Conservation (phyloP, 2,329 filamentous ascomycete genomes). For the Fusarium falciforme region DNA sequence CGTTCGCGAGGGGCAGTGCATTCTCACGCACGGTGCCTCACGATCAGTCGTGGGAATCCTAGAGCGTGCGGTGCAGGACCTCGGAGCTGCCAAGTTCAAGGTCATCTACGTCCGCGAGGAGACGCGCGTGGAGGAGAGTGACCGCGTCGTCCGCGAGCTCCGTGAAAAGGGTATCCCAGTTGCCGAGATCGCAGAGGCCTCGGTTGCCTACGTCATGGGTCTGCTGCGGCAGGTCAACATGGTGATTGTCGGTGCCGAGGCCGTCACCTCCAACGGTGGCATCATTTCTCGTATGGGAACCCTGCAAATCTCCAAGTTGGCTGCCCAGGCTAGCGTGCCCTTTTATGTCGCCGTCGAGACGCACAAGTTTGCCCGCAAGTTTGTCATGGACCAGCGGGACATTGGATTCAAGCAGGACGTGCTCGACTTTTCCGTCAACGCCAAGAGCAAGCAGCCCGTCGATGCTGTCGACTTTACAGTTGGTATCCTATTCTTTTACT, state of each 20-base stretch:
- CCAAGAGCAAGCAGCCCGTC: conserved; percentile 56
- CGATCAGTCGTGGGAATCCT: conserved; percentile 85
- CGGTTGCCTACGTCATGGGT: conserved; percentile 82
- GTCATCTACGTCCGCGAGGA: conserved; percentile 83
- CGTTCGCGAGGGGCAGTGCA: conserved; percentile 79
- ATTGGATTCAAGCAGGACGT: conserved; percentile 82
- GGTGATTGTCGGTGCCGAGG: conserved; percentile 79
- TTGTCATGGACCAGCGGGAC: conserved; percentile 84
- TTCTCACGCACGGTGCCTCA: conserved; percentile 92
- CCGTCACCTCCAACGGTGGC: conserved; percentile 93
- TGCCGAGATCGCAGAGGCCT: conserved; percentile 66
- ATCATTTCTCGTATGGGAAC: conserved; percentile 89
- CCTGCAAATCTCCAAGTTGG: conserved; percentile 87
- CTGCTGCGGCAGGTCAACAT: conserved; percentile 69
- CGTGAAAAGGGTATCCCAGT: conserved; percentile 83
- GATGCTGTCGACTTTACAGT: conserved; percentile 79
- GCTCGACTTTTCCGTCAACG: conserved; percentile 75
- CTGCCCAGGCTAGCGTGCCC: conserved; percentile 74
- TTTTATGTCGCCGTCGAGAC: conserved; percentile 95
- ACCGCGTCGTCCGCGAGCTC: conserved; percentile 76
- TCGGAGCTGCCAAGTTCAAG: conserved; percentile 74
- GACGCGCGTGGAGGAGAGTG: conserved; percentile 69
- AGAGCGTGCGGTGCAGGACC: conserved; percentile 71
- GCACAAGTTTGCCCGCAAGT: conserved; percentile 94
- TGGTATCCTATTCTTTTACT: conserved; percentile 41